These are phyloP conservation scores for Penicillium sp. DNA, from an alignment of 2,329 filamentous ascomycete species.

Conservation along the genomic window DNA sequence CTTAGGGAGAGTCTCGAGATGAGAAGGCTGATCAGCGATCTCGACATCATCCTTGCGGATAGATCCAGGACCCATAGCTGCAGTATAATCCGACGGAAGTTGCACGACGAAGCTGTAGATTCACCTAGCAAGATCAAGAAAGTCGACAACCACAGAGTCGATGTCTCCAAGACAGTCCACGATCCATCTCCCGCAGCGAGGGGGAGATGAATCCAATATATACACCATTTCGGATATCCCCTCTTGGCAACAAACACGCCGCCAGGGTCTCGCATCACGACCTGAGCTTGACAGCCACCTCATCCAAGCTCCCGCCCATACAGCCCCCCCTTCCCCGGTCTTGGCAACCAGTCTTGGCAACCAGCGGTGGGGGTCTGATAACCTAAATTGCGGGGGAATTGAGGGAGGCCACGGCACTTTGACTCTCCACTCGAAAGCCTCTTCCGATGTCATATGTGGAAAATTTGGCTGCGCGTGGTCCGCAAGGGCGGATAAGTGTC, in stretches of 20 bases:
- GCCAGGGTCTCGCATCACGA: neutral
- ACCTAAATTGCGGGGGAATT: slow-evolving; percentile 18
- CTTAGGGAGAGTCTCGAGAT: slow-evolving; percentile 18
- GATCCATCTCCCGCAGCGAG: neutral
- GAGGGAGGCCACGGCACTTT: neutral
- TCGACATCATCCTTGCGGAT: slow-evolving; percentile 22
- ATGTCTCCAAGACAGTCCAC: neutral
- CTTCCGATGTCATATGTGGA: neutral
- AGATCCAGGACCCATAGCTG: slow-evolving; percentile 16
- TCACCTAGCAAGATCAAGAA: neutral
- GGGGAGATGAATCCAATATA: slow-evolving; percentile 8
- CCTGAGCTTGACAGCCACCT: slow-evolving; percentile 3
- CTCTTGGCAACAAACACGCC: slow-evolving; percentile 9
- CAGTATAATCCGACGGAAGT: neutral
- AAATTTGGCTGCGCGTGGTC: neutral
- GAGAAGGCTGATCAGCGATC: slow-evolving; percentile 14
- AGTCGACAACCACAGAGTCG: neutral
- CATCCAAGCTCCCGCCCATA: neutral
- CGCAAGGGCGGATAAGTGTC: neutral
- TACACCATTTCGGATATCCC: slow-evolving; percentile 14
- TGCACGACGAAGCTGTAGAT: neutral
- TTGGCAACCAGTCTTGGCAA: slow-evolving; percentile 12
- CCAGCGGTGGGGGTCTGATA: slow-evolving; percentile 2
- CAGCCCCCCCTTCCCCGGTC: slow-evolving; percentile 15
- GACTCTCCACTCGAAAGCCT: neutral